Conservation (phyloP, 2,329 filamentous ascomycete genomes). For the Ascochyta koolunga region DNA sequence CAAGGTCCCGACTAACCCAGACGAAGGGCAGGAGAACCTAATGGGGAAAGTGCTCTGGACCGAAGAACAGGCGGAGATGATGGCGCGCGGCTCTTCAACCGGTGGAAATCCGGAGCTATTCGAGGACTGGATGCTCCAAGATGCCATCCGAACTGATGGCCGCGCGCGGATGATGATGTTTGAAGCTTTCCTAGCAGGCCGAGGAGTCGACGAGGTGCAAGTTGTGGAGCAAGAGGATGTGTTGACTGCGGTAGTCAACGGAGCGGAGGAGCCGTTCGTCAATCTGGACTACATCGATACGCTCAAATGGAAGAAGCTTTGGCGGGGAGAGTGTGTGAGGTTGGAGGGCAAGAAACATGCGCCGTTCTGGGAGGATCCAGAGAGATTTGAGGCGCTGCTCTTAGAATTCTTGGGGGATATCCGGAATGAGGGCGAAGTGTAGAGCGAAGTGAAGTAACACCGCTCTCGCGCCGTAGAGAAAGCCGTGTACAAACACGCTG, state of each 20-base stretch:
- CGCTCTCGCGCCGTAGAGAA: not conserved
- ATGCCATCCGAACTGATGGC: constrained; percentile 36
- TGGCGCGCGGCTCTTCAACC: constrained; percentile 23
- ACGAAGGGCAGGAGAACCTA: constrained; percentile 10
- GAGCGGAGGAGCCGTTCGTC: constrained; percentile 37
- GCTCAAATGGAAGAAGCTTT: constrained; percentile 34
- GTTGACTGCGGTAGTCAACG: constrained; percentile 39
- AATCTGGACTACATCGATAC: constrained; percentile 40
- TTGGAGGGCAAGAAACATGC: constrained; percentile 37
- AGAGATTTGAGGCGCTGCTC: constrained; percentile 22
- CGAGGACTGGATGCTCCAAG: constrained; percentile 36
- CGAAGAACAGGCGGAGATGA: constrained; percentile 21
- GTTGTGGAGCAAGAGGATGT: constrained; percentile 19
- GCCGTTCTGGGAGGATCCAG: constrained; percentile 40
- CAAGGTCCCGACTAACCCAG: not conserved
- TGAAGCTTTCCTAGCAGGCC: constrained; percentile 20
- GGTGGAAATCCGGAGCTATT: constrained; percentile 15
- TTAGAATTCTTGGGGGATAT: constrained; percentile 26
- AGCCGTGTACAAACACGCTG: too few species aligned
- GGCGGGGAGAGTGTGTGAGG: constrained; percentile 33
- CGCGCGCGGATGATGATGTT: constrained; percentile 34
- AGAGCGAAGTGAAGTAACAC: not conserved
- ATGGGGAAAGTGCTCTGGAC: constrained; percentile 23
- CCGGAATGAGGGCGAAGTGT: not conserved
- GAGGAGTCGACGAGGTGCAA: constrained; percentile 5